Evolutionary conservation across 2,329 filamentous ascomycete species (phyloP).

Genomic region (Lachnellula occidentalis): DNA sequence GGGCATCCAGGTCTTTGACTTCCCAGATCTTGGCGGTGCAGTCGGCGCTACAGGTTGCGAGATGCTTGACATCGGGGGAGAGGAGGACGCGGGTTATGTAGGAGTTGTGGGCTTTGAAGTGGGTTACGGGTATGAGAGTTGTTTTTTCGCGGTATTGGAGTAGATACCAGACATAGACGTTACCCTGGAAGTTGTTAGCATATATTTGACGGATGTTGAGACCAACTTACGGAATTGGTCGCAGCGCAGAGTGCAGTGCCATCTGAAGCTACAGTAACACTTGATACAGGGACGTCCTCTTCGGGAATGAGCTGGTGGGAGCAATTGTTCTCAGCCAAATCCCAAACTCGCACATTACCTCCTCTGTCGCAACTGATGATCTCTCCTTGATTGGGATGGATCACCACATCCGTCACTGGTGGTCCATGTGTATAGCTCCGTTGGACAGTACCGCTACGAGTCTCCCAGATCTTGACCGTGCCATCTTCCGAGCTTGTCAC

Average conservation of each 20-base stretch:
- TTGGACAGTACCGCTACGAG: slow-evolving; percentile 53
- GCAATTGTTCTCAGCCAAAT: slow-evolving; percentile 94
- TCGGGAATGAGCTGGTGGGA: slow-evolving; percentile 94
- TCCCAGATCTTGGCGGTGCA: slow-evolving; percentile 95
- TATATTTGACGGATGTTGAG: background rate
- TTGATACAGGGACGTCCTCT: slow-evolving; percentile 88
- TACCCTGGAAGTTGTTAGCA: slow-evolving; percentile 55
- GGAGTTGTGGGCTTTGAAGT: slow-evolving; percentile 65
- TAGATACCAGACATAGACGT: slow-evolving; percentile 96
- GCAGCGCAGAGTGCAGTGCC: slow-evolving; percentile 88
- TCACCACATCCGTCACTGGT: slow-evolving; percentile 96
- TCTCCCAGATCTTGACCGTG: slow-evolving; percentile 36
- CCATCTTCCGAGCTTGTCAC: slow-evolving; percentile 96
- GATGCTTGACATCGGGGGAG: slow-evolving; percentile 68
- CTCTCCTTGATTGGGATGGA: slow-evolving; percentile 97
- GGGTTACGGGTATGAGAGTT: slow-evolving; percentile 64
- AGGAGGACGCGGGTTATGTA: slow-evolving; percentile 71
- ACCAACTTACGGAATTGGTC: slow-evolving; percentile 68
- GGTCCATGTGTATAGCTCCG: slow-evolving; percentile 87
- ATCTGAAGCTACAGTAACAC: slow-evolving; percentile 92
- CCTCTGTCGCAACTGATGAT: slow-evolving; percentile 93
- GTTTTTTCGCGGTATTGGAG: slow-evolving; percentile 66
- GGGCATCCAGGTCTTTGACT: slow-evolving; percentile 63
- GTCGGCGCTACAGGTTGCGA: slow-evolving; percentile 70
- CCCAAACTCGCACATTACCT: slow-evolving; percentile 93